Evolutionary conservation across 2,329 filamentous ascomycete species (phyloP), one percentile per base, ranked within the genome.

Genomic region (Alternaria viburni): DNA sequence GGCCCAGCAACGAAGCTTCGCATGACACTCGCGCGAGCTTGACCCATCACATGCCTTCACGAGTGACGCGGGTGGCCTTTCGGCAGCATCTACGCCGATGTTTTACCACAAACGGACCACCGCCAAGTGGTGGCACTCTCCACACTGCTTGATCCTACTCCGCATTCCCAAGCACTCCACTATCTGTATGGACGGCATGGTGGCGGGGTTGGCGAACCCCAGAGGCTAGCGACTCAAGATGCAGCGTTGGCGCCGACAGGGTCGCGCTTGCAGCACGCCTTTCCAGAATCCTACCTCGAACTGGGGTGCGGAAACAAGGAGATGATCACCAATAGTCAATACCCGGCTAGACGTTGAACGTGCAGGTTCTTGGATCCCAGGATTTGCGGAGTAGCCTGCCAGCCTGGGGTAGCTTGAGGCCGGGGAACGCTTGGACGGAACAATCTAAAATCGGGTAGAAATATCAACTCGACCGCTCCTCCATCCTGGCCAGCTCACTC

Each of bases 71-170:
- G 61, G 45, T 65, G 44, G 44, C 47, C 21, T 23, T 59, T 74
- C 72, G 72, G 72, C 5, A 26, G 54, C 59, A 61, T 63, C 69
- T 74, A 57, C 26, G 64, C 72, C 72, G 72, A 65, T 55, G 49
- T 51, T 57, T 61, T 64, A 59, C 62, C 64, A 45, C 54, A 58
- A 25, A 43, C 50, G 66, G 61, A 52, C 60, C 65, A 41, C 54
- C 62, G 70, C 74, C 70, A 72, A 74, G 73, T 19, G 21, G 65
- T 66, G 63, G 66, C 65, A 59, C 41, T 62, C 64, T 70, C 67
- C 69, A 69, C 69, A 72, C 55, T 64, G 65, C 68, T 70, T 70
- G 52, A 66, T 62, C 54, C 57, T 69, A 58, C 61, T 66, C 61
- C 50, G 63, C 66, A 58, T 62, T 66, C 50, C 56, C 62, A 56